phyloP scores from a whole-genome alignment of 129 eudicot species.

The Flaveria trinervia region DNA sequence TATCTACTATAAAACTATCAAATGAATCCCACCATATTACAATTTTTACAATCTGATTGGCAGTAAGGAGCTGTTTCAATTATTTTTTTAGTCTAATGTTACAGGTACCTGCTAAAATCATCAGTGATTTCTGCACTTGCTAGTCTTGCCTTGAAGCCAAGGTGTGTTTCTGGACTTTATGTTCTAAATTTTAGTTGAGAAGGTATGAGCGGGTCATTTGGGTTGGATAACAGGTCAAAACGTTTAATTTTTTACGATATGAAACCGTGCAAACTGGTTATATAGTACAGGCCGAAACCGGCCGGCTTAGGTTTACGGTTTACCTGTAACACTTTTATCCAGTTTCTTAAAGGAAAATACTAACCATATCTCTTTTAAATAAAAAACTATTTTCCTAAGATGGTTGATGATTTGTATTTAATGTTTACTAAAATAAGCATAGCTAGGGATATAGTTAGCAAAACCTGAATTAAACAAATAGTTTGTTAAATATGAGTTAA shows the following conservation, averaged over 20 bases:
- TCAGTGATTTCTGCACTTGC: conserved; percentile 58
- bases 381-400: neutral
- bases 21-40: neutral
- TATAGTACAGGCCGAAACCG: neutral
- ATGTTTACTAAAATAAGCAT: neutral
- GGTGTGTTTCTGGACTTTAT: conserved; percentile 37
- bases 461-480: neutral
- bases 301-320: neutral
- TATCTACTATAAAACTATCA: neutral
- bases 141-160: conserved; percentile 54
- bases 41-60: neutral
- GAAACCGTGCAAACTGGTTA: neutral
- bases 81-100: conserved; percentile 12
- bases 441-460: neutral
- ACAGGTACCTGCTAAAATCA: conserved; percentile 62
- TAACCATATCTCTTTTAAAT: neutral
- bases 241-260: neutral
- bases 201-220: neutral
- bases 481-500: neutral
- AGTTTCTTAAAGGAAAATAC: neutral
- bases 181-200: neutral
- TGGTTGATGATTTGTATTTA: neutral
- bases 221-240: neutral
- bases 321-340: neutral
- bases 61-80: neutral